These are phyloP conservation scores for Epicoccum nigrum DNA, from an alignment of 2,329 filamentous ascomycete species.

Conservation along the genomic window DNA sequence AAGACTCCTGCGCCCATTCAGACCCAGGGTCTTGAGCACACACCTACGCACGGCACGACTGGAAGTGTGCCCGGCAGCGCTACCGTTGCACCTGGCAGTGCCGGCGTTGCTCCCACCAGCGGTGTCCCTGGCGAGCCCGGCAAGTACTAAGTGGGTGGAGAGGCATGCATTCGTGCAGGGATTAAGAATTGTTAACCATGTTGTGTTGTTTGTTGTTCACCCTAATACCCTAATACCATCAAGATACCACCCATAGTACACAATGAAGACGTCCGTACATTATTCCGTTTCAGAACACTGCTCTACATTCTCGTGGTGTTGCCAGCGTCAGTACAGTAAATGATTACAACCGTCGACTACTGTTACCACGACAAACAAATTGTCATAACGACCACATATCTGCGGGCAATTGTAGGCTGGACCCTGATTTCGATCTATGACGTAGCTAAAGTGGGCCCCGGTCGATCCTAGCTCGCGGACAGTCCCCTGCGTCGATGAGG, in stretches of 20 bases:
- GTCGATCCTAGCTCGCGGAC: slow-evolving; percentile 3
- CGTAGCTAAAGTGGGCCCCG: slow-evolving; percentile 5
- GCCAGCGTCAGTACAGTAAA: too few species aligned
- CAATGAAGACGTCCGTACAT: neutral
- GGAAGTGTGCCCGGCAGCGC: slow-evolving; percentile 25
- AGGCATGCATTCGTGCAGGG: too few species aligned
- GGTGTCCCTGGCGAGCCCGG: slow-evolving; percentile 37
- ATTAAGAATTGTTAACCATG: neutral
- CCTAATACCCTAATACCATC: neutral
- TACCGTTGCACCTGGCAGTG: slow-evolving; percentile 15
- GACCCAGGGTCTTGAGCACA: slow-evolving; percentile 40
- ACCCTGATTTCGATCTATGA: slow-evolving; percentile 16
- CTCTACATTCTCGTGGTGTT: too few species aligned
- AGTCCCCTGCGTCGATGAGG: slow-evolving; percentile 11
- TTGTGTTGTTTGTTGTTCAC: neutral
- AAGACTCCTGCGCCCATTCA: slow-evolving; percentile 40
- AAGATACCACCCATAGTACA: neutral
- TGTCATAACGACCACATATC: too few species aligned
- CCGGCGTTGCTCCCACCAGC: too few species aligned
- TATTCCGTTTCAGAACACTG: too few species aligned
- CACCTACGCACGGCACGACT: slow-evolving; percentile 19
- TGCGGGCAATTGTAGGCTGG: neutral
- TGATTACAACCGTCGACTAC: too few species aligned
- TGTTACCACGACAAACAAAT: too few species aligned
- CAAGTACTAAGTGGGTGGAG: slow-evolving; percentile 27